These are phyloP conservation scores for Fusarium acutatum DNA, from an alignment of 2,329 filamentous ascomycete species.

Conservation along the genomic window DNA sequence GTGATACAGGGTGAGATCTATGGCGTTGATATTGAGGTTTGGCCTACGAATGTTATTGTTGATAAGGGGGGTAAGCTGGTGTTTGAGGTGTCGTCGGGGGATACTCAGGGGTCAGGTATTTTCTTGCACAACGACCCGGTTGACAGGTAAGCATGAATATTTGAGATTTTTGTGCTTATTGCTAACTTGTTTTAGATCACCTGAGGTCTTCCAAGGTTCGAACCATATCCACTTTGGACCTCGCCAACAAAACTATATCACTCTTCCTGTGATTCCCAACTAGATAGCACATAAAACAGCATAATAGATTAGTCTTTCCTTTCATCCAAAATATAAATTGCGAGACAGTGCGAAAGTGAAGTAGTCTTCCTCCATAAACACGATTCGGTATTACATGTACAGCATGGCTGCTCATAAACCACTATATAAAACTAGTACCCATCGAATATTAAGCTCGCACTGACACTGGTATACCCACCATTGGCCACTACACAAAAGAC, in stretches of 20 bases:
- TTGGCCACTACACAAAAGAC: not conserved
- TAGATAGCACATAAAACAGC: not conserved
- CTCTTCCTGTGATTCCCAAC: constrained; percentile 60
- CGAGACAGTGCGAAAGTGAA: not conserved
- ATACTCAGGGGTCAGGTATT: constrained; percentile 67
- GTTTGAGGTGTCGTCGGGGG: constrained; percentile 63
- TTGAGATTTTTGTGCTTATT: accelerated
- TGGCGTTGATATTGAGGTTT: constrained; percentile 68
- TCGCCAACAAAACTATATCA: constrained; percentile 59
- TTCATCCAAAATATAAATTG: not conserved
- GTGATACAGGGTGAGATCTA: constrained; percentile 66
- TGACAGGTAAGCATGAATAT: constrained; percentile 51
- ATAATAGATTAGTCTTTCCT: not conserved
- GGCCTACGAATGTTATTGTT: constrained; percentile 69
- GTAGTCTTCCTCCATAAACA: not conserved
- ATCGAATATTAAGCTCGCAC: not conserved
- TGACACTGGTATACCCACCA: not conserved
- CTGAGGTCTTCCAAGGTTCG: constrained; percentile 49
- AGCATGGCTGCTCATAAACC: not conserved
- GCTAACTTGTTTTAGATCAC: constrained; percentile 17
- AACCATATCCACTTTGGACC: constrained; percentile 64
- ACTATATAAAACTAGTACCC: not conserved
- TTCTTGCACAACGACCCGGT: constrained; percentile 61
- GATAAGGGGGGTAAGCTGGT: constrained; percentile 59
- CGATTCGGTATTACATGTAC: not conserved